Base-by-base conservation (phyloP, 1,139 yeast species). In the Magnusiomyces suaveolens region DNA sequence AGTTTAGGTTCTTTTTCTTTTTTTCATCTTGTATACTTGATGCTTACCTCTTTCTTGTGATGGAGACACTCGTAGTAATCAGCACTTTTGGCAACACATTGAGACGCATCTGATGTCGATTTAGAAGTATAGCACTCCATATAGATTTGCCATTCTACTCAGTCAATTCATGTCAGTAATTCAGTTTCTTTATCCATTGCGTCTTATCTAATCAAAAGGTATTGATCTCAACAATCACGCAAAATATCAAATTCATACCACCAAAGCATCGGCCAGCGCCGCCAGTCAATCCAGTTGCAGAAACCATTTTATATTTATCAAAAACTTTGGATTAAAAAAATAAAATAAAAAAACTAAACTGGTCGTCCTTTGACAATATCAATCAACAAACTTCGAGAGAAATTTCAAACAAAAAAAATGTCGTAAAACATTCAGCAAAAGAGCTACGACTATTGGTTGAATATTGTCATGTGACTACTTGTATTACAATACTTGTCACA, bases 11-110 rank as follows among this genome's bases (percentile, higher is more conserved):
- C n/a, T n/a, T n/a, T n/a, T n/a, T n/a, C n/a, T n/a, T n/a, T n/a
- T n/a, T n/a, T n/a, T n/a, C n/a, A n/a, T n/a, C n/a, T n/a, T n/a
- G n/a, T n/a, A n/a, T n/a, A n/a, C n/a, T n/a, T n/a, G n/a, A n/a
- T n/a, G 14, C 54, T 56, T 54, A 62, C 70, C 66, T 75, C 80
- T 63, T 75, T 75, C 36, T 65, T 66, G 64, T 76, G 80, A 63
- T 74, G 78, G 50, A 76, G 69, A 60, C 80, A 76, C 64, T 76
- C 80, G 54, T 69, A 65, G 67, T 76, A 77, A 63, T 76, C 80
- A 53, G 72, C 78, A 36, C 73, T 72, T 52, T 67, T 64, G 32
- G 73, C 71, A 48, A 64, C 64, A 65, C 79, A 77, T 56, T 72
- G 63, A 48, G 60, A 60, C 24, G 70, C 69, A 54, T 66, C 66